Conservation (phyloP, 2,329 filamentous ascomycete species). For the Trematosphaeria pertusa region DNA sequence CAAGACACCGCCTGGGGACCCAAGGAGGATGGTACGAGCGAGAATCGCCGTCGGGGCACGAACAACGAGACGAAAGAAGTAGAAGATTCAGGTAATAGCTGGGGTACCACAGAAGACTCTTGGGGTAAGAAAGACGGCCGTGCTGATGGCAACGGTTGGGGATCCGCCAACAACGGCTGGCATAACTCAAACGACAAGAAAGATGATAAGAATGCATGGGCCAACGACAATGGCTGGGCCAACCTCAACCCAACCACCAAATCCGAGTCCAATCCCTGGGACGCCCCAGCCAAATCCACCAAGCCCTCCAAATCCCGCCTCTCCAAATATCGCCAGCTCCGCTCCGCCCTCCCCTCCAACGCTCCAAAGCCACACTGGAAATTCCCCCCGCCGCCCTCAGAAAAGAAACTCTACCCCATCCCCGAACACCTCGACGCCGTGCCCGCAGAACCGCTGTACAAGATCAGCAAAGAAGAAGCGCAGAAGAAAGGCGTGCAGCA, state of each 20-base stretch:
- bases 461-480: slow-evolving; percentile 17
- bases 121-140: neutral
- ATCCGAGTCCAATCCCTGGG: neutral
- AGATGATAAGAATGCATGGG: neutral
- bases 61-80: too few species aligned
- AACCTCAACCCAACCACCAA: neutral
- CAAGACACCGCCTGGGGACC: too few species aligned
- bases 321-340: slow-evolving; percentile 17
- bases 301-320: slow-evolving; percentile 14
- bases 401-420: slow-evolving; percentile 6
- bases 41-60: too few species aligned
- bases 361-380: slow-evolving; percentile 41
- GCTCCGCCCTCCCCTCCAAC: neutral
- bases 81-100: neutral
- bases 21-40: too few species aligned
- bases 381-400: slow-evolving; percentile 24
- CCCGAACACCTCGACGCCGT: slow-evolving; percentile 17
- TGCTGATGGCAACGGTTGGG: neutral
- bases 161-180: neutral
- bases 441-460: slow-evolving; percentile 34
- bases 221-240: slow-evolving; percentile 2
- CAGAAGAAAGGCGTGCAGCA: slow-evolving; percentile 32
- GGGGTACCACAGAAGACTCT: neutral
- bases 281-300: neutral
- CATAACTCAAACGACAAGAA: neutral